Base-by-base conservation (phyloP, 139 green algal genomes). In the Chlamydomonas sp. region DNA sequence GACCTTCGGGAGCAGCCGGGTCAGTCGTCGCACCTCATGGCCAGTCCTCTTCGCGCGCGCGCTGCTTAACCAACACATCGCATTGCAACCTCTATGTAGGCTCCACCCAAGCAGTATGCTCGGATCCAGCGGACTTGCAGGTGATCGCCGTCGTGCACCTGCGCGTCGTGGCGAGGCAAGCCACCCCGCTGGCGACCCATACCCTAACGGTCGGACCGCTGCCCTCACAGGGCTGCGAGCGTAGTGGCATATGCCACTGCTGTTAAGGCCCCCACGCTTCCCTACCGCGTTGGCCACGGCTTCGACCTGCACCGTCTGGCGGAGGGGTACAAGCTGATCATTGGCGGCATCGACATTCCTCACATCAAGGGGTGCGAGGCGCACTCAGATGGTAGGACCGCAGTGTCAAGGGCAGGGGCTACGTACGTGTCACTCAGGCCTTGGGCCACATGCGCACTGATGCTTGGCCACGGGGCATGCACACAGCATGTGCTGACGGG, bases 361-460 rank as follows among this genome's bases (percentile, higher is more conserved):
- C 98, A 99, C 93, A 96, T 96, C 62, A 94, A 96, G 67, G 98
- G 98, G 63, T 99, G 98, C 88, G 97, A 98, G 31, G 98, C 98
- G 0, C 98, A 99, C 89, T 99, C 96, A 3, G 97, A 99, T 87
- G 97, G 96, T 96, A 84, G 84, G 89, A 49, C 31, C 31, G 31
- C 31, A 49, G 31, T 49, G 31, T 49, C 31, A 49, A 49, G 31
- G 31, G 31, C 31, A 49, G 31, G 31, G 31, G 31, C 31, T 49
- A 49, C 31, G 31, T 49, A 49, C 31, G 31, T 49, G 31, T 49
- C 31, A 49, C 31, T 49, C 31, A 49, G 31, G 31, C 31, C 31
- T 49, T 49, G 31, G 31, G 31, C 31, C 31, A 49, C 31, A 49
- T 49, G 31, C 31, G 31, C 31, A 49, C 31, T 49, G 31, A 49